A percentile compares a stretch with the other conserved stretches of the same genome.
These are phyloP conservation scores for Thozetella sp. DNA, from an alignment of 495 filamentous ascomycete genomes.

Conservation along the genomic window DNA sequence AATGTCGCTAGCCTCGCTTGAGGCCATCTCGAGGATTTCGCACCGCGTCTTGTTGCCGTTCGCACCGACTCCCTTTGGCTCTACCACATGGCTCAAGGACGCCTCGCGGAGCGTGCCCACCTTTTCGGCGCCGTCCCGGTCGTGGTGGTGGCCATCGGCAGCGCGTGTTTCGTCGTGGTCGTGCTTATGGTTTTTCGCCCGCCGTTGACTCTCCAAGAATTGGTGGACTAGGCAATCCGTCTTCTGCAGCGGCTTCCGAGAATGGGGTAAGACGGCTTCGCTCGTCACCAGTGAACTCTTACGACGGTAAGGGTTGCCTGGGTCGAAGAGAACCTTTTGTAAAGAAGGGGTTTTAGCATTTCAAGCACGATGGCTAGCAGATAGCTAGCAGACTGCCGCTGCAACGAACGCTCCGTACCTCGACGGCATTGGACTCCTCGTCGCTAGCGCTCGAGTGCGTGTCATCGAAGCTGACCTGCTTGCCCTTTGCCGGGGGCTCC, in stretches of 20 bases:
- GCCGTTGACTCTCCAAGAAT: slow-evolving; percentile 63
- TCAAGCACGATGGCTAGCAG: no score
- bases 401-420: slow-evolving; percentile 24
- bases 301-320: slow-evolving; percentile 71
- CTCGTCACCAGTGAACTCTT: slow-evolving; percentile 81
- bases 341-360: slow-evolving; percentile 8
- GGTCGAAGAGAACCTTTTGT: slow-evolving; percentile 72
- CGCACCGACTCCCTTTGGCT: slow-evolving; percentile 28
- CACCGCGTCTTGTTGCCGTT: background rate
- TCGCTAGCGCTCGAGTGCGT: slow-evolving; percentile 33
- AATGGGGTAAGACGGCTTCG: slow-evolving; percentile 43
- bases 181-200: slow-evolving; percentile 3
- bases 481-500: slow-evolving; percentile 8
- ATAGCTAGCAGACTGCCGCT: background rate
- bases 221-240: slow-evolving; percentile 83
- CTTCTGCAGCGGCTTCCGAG: slow-evolving; percentile 50
- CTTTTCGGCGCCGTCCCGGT: slow-evolving; percentile 9
- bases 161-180: slow-evolving; percentile 2
- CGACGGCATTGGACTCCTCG: slow-evolving; percentile 40
- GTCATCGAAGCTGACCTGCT: slow-evolving; percentile 23
- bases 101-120: slow-evolving; percentile 27
- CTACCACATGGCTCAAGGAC: slow-evolving; percentile 24
- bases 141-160: slow-evolving; percentile 9
- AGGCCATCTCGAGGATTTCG: slow-evolving; percentile 19
- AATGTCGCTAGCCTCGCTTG: slow-evolving; percentile 16